Conservation (phyloP, 1,284 basidiomycete genomes). For the Irpex sp. region DNA sequence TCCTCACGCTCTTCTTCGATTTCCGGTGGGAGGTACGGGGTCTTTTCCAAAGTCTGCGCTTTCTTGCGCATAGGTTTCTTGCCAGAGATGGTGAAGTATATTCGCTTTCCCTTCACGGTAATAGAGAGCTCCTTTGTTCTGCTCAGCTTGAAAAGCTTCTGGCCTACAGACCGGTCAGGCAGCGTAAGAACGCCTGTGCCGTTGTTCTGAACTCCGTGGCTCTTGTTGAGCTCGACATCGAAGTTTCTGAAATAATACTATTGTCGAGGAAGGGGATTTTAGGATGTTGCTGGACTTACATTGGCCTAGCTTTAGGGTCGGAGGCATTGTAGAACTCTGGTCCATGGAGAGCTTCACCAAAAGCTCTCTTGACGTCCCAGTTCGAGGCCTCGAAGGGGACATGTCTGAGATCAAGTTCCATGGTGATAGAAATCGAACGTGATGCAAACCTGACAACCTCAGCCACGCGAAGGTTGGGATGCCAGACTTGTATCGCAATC, state of each 20-base stretch:
- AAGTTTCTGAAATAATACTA: conserved; percentile 42
- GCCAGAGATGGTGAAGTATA: conserved; percentile 20
- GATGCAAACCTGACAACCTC: conserved; percentile 13
- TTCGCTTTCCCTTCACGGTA: conserved; percentile 33
- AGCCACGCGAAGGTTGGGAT: conserved; percentile 8
- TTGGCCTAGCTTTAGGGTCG: conserved; percentile 28
- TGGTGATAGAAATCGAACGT: conserved; percentile 19
- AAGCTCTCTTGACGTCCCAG: conserved; percentile 52
- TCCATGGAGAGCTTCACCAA: conserved; percentile 54
- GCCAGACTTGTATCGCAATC: conserved; percentile 14
- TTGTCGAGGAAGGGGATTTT: conserved; percentile 23
- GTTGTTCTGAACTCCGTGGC: conserved; percentile 47
- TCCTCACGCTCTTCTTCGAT: conserved; percentile 50
- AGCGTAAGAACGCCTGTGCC: conserved; percentile 52
- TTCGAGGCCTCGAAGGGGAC: conserved; percentile 44
- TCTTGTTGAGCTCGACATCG: conserved; percentile 45
- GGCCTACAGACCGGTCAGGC: conserved; percentile 38
- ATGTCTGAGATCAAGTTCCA: conserved; percentile 50
- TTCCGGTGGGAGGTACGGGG: conserved; percentile 58
- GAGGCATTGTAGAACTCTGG: conserved; percentile 43
- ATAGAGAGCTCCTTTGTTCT: conserved; percentile 31
- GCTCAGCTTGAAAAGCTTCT: conserved; percentile 44
- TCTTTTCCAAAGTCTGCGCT: conserved; percentile 36
- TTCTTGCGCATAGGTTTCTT: conserved; percentile 15
- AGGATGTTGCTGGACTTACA: conserved; percentile 18